Percentiles rank a stretch among this genome's conserved stretches.
These are phyloP conservation scores for Solanum lycopersicoides DNA, from an alignment of 257 asterid species.

Conservation along the genomic window DNA sequence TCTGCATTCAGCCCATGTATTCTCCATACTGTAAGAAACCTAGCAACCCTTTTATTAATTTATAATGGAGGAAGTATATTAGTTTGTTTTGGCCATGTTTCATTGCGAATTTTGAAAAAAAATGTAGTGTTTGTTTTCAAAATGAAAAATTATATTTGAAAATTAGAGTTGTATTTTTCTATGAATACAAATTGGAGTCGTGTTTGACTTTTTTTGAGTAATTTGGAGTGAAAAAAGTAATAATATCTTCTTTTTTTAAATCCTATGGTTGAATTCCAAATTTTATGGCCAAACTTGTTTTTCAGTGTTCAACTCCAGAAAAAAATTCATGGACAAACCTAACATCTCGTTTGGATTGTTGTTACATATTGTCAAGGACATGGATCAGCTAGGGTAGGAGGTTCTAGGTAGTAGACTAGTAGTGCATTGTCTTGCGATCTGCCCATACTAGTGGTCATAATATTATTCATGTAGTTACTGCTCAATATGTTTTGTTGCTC, in stretches of 20 bases:
- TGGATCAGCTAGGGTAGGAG: not conserved
- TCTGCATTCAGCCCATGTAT: slow-evolving; percentile 15
- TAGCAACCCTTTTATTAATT: slow-evolving; percentile 2
- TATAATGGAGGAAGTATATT: not conserved
- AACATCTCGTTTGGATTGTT: not conserved
- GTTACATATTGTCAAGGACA: not conserved
- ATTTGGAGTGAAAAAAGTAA: not conserved
- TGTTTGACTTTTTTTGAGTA: not conserved
- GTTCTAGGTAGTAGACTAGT: not conserved
- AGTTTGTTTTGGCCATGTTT: not conserved
- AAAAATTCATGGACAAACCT: not conserved
- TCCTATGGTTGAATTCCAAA: not conserved
- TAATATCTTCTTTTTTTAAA: not conserved
- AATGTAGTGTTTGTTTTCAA: not conserved
- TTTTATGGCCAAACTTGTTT: not conserved
- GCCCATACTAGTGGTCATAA: not conserved
- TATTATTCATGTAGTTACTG: not conserved
- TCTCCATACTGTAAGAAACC: not conserved
- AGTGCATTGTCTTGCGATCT: not conserved
- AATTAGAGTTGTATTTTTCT: not conserved
- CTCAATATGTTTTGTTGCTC: not conserved
- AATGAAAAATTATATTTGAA: not conserved
- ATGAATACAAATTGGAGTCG: not conserved
- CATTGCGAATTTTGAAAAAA: not conserved
- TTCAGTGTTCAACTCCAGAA: not conserved